Evolutionary conservation across 192 early-diverging fungal genomes (phyloP).

Genomic region (Coemansia erecta): DNA sequence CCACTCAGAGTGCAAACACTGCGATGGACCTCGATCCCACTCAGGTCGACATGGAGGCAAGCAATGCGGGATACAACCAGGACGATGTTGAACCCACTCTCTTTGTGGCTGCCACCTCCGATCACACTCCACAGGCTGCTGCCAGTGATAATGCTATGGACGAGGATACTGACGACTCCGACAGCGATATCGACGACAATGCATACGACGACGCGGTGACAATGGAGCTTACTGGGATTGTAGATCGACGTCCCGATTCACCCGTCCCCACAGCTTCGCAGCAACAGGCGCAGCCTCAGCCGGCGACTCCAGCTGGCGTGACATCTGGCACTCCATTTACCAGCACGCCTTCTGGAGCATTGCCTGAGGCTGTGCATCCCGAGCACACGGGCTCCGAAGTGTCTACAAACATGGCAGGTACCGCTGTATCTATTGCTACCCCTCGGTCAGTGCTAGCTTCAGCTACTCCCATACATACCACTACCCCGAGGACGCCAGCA

Average conservation of each 20-base stretch:
- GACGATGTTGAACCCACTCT: conserved; percentile 8
- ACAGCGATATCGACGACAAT: conserved; percentile 9
- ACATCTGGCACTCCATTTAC: too few species aligned
- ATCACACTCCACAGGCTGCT: background rate
- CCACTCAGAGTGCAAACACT: conserved; percentile 6
- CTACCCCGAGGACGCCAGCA: too few species aligned
- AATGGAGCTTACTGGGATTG: conserved; percentile 46
- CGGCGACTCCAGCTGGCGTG: too few species aligned
- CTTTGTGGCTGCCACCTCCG: background rate
- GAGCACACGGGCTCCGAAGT: too few species aligned
- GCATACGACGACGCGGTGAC: conserved; percentile 14
- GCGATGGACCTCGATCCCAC: conserved; percentile 25
- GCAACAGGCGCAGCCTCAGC: background rate
- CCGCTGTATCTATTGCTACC: too few species aligned
- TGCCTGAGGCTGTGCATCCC: too few species aligned
- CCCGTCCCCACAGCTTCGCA: background rate
- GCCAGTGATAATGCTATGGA: background rate
- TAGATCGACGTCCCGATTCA: conserved; percentile 9
- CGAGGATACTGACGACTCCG: conserved; percentile 9
- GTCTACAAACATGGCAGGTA: too few species aligned
- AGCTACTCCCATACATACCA: too few species aligned
- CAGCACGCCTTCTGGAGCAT: too few species aligned
- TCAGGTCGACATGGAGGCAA: conserved; percentile 16
- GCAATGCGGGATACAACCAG: conserved; percentile 7
- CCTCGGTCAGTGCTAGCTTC: too few species aligned